Percentiles rank a stretch among this genome's conserved stretches.
Conservation (phyloP, 2,329 filamentous ascomycete species). For the Hymenoscyphus albidus region DNA sequence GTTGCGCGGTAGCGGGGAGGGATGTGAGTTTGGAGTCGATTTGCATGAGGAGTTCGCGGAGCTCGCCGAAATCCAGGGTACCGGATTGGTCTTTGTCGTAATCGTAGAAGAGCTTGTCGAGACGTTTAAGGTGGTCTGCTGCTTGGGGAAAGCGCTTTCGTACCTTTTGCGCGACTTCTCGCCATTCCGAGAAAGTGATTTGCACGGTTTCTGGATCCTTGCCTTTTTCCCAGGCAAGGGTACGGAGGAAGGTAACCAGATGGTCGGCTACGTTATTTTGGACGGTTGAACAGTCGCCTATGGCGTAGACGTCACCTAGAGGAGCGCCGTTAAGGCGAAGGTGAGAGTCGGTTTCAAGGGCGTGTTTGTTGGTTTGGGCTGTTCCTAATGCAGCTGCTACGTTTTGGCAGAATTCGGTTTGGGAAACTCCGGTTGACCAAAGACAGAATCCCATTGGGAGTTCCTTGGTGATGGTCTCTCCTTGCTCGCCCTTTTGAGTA, state of each 20-base stretch:
- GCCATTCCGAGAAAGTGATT: constrained; percentile 85
- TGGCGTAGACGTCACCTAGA: constrained; percentile 90
- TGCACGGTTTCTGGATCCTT: constrained; percentile 85
- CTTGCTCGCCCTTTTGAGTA: constrained; percentile 72
- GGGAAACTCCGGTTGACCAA: constrained; percentile 94
- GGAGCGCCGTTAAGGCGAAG: constrained; percentile 85
- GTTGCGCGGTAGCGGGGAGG: constrained; percentile 89
- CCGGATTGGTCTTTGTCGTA: constrained; percentile 94
- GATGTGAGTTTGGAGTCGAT: constrained; percentile 95
- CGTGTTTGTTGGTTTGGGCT: constrained; percentile 80
- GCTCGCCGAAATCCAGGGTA: constrained; percentile 89
- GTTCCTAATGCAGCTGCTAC: constrained; percentile 73
- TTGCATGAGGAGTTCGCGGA: constrained; percentile 80
- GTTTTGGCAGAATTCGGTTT: constrained; percentile 73
- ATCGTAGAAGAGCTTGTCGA: constrained; percentile 85
- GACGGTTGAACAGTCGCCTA: constrained; percentile 93
- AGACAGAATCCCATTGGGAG: constrained; percentile 94
- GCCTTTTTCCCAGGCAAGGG: constrained; percentile 85
- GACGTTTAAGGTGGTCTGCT: constrained; percentile 75
- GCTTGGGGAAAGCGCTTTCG: constrained; percentile 90
- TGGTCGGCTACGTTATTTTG: constrained; percentile 96
- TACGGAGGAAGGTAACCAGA: constrained; percentile 84
- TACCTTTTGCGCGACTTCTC: constrained; percentile 75
- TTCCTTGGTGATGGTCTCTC: constrained; percentile 78
- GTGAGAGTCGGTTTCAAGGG: constrained; percentile 91